Evolutionary conservation across 768 basidiomycete species (phyloP).

Genomic region (Pholiota microspora): DNA sequence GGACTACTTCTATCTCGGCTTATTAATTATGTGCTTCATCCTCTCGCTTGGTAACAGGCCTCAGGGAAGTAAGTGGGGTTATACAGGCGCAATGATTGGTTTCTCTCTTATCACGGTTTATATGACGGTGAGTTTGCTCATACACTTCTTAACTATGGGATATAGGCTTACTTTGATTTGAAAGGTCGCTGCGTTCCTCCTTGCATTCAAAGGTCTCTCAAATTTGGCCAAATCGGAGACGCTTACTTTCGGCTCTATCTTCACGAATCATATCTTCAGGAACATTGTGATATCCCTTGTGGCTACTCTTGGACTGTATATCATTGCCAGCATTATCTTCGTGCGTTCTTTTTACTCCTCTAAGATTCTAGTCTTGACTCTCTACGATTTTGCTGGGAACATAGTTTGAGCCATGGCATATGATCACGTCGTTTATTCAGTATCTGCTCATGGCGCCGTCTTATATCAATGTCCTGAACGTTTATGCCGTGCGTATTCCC

Average conservation of each 20-base stretch:
- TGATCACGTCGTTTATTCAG: conserved; percentile 96
- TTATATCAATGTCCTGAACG: conserved; percentile 91
- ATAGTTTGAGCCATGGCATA: conserved; percentile 96
- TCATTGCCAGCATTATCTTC: conserved; percentile 80
- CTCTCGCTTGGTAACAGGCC: conserved; percentile 89
- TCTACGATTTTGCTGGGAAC: not conserved
- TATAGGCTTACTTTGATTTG: not conserved
- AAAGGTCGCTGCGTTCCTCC: conserved; percentile 75
- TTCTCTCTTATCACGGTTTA: conserved; percentile 93
- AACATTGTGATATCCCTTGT: conserved; percentile 83
- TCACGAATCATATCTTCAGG: conserved; percentile 78
- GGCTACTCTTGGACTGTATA: conserved; percentile 89
- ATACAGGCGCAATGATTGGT: conserved; percentile 81
- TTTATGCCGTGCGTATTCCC: conserved; percentile 62
- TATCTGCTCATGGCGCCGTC: conserved; percentile 91
- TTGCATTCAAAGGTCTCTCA: conserved; percentile 81
- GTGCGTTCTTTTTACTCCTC: conserved; percentile 33
- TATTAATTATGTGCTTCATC: conserved; percentile 86
- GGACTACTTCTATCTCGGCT: conserved; percentile 84
- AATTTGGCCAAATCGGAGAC: conserved; percentile 47
- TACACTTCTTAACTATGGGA: conserved; percentile 1
- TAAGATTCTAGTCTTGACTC: not conserved
- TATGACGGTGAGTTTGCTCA: conserved; percentile 69
- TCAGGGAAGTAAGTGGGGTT: conserved; percentile 85
- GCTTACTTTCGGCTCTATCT: conserved; percentile 56